These are phyloP conservation scores for Coffea eugenioides DNA, from an alignment of 257 asterid species.

Conservation along the genomic window DNA sequence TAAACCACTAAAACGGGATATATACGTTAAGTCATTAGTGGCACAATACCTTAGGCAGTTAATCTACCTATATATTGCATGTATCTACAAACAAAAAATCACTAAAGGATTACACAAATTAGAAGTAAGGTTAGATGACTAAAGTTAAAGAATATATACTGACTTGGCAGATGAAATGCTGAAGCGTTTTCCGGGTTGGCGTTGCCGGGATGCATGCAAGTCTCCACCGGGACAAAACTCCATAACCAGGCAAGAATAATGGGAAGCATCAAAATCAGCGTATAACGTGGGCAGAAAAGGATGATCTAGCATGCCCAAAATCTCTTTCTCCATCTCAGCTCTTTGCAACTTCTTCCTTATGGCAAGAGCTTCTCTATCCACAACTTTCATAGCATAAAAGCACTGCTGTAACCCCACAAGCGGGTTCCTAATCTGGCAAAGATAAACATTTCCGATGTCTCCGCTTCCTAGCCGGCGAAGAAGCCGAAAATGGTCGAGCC, in stretches of 20 bases:
- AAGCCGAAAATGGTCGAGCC: conserved; percentile 42
- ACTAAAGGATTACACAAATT: no score
- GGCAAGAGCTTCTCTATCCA: conserved; percentile 42
- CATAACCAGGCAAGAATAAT: conserved; percentile 46
- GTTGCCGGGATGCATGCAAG: conserved; percentile 43
- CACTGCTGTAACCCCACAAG: conserved; percentile 34
- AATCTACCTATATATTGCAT: no score
- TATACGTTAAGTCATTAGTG: no score
- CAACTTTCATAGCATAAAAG: conserved; percentile 50
- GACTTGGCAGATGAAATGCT: conserved; percentile 41
- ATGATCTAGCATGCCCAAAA: conserved; percentile 43
- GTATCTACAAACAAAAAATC: background rate
- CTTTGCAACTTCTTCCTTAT: conserved; percentile 40
- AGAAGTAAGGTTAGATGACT: background rate
- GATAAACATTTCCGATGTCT: conserved; percentile 42
- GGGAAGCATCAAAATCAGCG: conserved; percentile 46
- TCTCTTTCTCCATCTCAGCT: conserved; percentile 46
- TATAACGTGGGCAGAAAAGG: conserved; percentile 45
- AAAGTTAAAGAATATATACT: background rate
- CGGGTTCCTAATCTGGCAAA: conserved; percentile 39
- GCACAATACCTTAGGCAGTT: no score
- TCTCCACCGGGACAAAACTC: conserved; percentile 52
- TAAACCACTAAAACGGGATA: no score
- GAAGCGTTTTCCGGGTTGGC: conserved; percentile 40
- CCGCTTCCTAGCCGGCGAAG: conserved; percentile 46